Evolutionary conservation across 495 filamentous ascomycete species (phyloP), one percentile per base, ranked within the genome.

Genomic region (Oleoguttula mirabilis): DNA sequence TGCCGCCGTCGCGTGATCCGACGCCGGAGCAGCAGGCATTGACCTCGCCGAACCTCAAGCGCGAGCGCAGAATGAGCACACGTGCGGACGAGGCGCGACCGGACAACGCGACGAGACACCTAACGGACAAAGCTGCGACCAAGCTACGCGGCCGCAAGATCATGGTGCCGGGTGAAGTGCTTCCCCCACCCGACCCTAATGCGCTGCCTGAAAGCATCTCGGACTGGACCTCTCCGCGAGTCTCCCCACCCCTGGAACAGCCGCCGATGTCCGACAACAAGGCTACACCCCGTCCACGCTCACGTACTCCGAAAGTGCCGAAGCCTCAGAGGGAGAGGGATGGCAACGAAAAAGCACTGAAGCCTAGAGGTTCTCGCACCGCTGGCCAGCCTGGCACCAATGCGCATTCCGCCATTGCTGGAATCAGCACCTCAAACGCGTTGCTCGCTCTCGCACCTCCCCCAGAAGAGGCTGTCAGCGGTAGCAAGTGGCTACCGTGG

Each of bases 401-500:
- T 54, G 62, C 68, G 8, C 66, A 72, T 38, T 72, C 68, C 43
- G 52, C 63, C 19, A 64, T 75, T 32, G 72, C 73, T 6, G 66
- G 69, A 12, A 79, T 88, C 28, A 88, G 85, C 12, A 87, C 82
- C n/a, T 86, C 80, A 58, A 81, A 79, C 57, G 83, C 79, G 4
- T 65, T 94, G 34, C 80, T 83, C 0, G 66, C 79, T 46, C 69
- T 90, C 2, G 74, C 78, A 28, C 82, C 84, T 6, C 86, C 87
- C 1, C 87, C 87, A 0, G 69, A 76, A 22, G 77, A 88, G 58
- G 82, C 83, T 12, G 68, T 74, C 22, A 56, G 65, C 5, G 90
- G 90, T 14, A 85, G 82, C 53, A 65, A 75, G 43, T 76, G 88
- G 54, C 66, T 81, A 21, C 90, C 90, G 0, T 98, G 90, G 90